Evolutionary conservation across 441 rosid species (phyloP), one percentile per base, ranked within the genome.

Genomic region (Adansonia rubrostipa): DNA sequence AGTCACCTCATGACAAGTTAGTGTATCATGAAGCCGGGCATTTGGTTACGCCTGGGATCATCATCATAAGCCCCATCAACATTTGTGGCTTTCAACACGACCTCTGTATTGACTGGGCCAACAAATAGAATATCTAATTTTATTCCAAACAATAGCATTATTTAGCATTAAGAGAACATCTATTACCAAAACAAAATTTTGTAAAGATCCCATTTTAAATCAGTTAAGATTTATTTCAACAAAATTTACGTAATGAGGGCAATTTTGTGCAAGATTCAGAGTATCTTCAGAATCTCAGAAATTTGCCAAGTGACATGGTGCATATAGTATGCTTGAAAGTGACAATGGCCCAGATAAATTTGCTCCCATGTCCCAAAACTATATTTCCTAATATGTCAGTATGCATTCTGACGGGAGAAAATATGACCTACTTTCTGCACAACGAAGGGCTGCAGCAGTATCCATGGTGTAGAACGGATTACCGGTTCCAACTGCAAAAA

Each of bases 391-490:
- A 44, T 28, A 14, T 10, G 44, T 64, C 9, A 14, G 36, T 68
- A 57, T 50, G 44, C 48, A 19, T 50, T 57, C 60, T 70, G 76
- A 65, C 3, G 60, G 19, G 76, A 22, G 66, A 47, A 47, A 36
- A 45, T 28, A 54, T 48, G 17, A 81, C 97, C 82, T 85, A 92
- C 98, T 96, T 87, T 96, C 98, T 5, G 99, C 99, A 87, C 99
- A 93, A 7, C 97, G 94, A 78, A 95, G 89, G 81, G 98, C 97
- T 58, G 99, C 95, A 75, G 98, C 99, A 50, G 99, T 96, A 60
- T 96, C 97, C 0, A 97, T 96, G 60, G 99, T 92, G 92, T 93
- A 96, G 86, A 96, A 93, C 0, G 97, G 99, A 80, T 96, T 96
- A 66, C 97, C 98, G 77, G 95, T 96, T 86, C 98, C 97, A 15